A percentile compares a stretch with the other conserved stretches of the same genome.
These are phyloP conservation scores for Eucalyptus tenuipes DNA, from an alignment of 345 rosid species.

Conservation along the genomic window DNA sequence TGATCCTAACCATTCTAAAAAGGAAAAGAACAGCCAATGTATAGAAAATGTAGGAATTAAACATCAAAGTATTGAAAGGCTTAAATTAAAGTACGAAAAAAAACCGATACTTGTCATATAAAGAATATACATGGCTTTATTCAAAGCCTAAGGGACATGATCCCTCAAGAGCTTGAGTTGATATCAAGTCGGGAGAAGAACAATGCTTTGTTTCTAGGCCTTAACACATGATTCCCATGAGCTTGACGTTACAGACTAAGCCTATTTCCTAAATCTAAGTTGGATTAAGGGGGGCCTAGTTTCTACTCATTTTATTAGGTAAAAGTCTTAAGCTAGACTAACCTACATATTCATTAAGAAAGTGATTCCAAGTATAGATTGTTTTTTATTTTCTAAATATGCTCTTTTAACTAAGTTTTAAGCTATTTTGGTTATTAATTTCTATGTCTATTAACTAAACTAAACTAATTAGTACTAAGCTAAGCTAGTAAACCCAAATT, in stretches of 20 bases:
- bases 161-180: not conserved
- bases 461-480: too few species aligned
- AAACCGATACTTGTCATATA: not conserved
- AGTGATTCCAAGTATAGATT: not conserved
- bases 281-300: not conserved
- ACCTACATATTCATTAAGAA: not conserved
- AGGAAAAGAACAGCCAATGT: not conserved
- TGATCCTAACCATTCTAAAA: not conserved
- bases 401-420: not conserved
- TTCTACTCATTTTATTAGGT: not conserved
- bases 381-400: not conserved
- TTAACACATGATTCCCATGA: not conserved
- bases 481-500: not conserved
- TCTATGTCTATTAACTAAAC: not conserved
- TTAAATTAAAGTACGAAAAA: too few species aligned
- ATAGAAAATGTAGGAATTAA: not conserved
- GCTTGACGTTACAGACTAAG: not conserved
- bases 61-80: not conserved
- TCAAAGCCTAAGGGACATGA: not conserved
- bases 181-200: not conserved
- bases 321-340: not conserved
- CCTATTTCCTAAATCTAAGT: not conserved
- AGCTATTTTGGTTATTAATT: not conserved
- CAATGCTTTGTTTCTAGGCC: not conserved
- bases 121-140: too few species aligned